A percentile compares a stretch with the other conserved stretches of the same genome.
phyloP scores from a whole-genome alignment of 495 filamentous ascomycete genomes.

The Podospora pseudopauciseta region DNA sequence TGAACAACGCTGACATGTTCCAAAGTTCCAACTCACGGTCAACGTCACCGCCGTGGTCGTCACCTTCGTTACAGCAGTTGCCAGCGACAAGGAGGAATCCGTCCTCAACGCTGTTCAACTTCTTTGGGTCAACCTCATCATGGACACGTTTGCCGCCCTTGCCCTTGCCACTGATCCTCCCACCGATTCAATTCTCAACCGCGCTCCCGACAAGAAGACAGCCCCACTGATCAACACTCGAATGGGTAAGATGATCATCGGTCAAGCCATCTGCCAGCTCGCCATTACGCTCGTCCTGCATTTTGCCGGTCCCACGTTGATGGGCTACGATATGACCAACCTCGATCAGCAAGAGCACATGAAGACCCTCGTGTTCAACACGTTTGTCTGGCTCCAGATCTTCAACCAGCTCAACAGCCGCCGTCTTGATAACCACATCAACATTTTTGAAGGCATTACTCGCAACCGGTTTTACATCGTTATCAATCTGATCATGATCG shows the following conservation, averaged over 20 bases:
- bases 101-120: constrained; percentile 84
- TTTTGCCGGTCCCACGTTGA: constrained; percentile 65
- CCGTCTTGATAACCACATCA: constrained; percentile 83
- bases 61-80: constrained; percentile 78
- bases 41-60: constrained; percentile 82
- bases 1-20: constrained; percentile 7
- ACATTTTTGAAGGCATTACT: constrained; percentile 80
- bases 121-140: constrained; percentile 90
- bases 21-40: constrained; percentile 85
- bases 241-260: constrained; percentile 96
- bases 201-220: constrained; percentile 71
- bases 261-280: constrained; percentile 79
- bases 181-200: constrained; percentile 68
- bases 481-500: constrained; percentile 80
- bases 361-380: constrained; percentile 81
- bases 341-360: constrained; percentile 41
- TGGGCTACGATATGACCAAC: constrained; percentile 36
- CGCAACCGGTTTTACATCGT: constrained; percentile 78
- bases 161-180: constrained; percentile 84
- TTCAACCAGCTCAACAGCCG: constrained; percentile 86
- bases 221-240: constrained; percentile 70
- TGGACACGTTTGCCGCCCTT: constrained; percentile 87
- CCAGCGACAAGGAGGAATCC: constrained; percentile 61
- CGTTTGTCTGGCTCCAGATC: constrained; percentile 94
- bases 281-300: constrained; percentile 71